Evolutionary conservation across 768 basidiomycete genomes (phyloP), one percentile per base, ranked within the genome.

Genomic region (Pisolithus microcarpus): DNA sequence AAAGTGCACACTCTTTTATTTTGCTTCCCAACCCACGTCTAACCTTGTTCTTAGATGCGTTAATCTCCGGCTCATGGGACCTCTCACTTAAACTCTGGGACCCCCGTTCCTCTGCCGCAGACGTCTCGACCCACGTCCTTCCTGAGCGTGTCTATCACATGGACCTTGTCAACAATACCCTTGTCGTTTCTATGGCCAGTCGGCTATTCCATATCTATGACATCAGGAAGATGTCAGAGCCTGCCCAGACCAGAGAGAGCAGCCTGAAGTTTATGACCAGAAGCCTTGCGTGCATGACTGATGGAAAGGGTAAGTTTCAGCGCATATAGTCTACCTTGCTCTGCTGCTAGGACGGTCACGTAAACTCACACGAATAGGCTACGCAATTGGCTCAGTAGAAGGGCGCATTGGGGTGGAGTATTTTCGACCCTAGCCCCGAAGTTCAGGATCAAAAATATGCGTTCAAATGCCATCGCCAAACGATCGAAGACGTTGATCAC

Each of bases 391-490:
- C 0, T 93, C 91, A 0, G 91, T 94, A 13, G 96, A 99, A 61
- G 96, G 96, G 1, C 79, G 96, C 21, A 96, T 98, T 52, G 92
- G 94, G 0, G 93, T 98, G 28, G 96, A 99, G 66, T 99, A 95
- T 66, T 94, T 96, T 58, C n/a, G 91, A 97, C 56, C 82, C 89
- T 2, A 80, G 79, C 4, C 76, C 84, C 0, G 79, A 80, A 23
- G 75, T 77, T 0, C 95, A 98, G 66, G 84, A 86, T n/a, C 76
- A 79, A 58, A 85, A 67, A 23, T 68, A 84, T 66, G 96, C 96
- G 2, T 99, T 97, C 80, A 93, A 96, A 65, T 96, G 94, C 56
- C 95, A 99, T 62, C 79, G 95, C 4, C 87, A 91, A 63, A 83
- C 88, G 4, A 83, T 92, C 53, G 85, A 89, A 36, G 91, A 89